These are phyloP conservation scores for Penicillium sp. DNA, from an alignment of 2,329 filamentous ascomycete species.

Conservation along the genomic window DNA sequence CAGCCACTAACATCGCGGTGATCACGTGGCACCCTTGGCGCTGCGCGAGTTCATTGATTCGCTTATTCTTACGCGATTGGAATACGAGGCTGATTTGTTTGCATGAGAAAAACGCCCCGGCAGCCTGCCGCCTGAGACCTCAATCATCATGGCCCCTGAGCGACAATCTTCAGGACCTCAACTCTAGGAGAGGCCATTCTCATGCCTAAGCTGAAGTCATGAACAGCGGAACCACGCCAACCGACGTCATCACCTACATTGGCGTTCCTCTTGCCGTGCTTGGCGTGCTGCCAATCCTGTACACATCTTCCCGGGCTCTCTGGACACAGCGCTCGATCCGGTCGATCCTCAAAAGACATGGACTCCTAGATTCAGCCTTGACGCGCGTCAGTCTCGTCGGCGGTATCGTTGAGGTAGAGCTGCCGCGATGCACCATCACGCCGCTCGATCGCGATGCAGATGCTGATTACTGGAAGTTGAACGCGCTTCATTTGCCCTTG, in stretches of 20 bases:
- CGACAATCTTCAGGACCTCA: neutral
- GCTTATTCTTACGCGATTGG: constrained; percentile 1
- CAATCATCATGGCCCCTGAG: neutral
- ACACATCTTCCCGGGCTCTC: constrained; percentile 5
- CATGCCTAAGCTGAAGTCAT: neutral
- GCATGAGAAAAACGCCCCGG: neutral
- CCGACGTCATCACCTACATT: constrained; percentile 10
- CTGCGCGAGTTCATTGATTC: neutral
- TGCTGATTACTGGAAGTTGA: constrained; percentile 7
- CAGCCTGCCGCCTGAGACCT: neutral
- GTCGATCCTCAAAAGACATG: neutral
- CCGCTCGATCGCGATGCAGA: constrained; percentile 7
- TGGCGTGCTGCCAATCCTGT: constrained; percentile 6
- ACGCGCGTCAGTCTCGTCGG: constrained; percentile 9
- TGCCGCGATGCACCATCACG: constrained; percentile 4
- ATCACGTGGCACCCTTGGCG: neutral
- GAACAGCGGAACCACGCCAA: neutral
- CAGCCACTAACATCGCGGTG: neutral
- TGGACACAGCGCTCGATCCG: constrained; percentile 8
- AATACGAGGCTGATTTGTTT: neutral
- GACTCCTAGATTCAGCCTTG: neutral
- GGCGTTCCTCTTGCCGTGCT: constrained; percentile 8
- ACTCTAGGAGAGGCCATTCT: neutral
- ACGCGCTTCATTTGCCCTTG: neutral
- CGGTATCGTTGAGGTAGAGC: constrained; percentile 7